Conservation (phyloP, 441 rosid genomes). For the Erysimum pusillum region DNA sequence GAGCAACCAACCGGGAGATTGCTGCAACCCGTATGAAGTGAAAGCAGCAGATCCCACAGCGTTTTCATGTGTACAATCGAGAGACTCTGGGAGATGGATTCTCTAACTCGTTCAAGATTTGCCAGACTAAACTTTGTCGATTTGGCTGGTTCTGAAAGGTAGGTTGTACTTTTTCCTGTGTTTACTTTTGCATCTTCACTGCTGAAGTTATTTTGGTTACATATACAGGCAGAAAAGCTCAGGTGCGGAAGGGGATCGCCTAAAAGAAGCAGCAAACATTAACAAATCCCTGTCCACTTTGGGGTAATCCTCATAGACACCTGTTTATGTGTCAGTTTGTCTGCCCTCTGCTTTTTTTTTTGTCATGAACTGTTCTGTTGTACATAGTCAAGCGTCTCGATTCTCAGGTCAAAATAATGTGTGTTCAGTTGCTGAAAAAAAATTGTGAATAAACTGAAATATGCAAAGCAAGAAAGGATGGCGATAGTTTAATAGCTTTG, state of each 20-base stretch:
- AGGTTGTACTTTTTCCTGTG: slow-evolving; percentile 28
- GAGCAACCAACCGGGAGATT: slow-evolving; percentile 87
- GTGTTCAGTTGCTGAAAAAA: neutral
- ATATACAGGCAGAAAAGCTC: slow-evolving; percentile 91
- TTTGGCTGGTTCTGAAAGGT: slow-evolving; percentile 99
- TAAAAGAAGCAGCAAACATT: slow-evolving; percentile 97
- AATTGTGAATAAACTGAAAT: no score
- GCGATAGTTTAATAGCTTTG: slow-evolving; percentile 21
- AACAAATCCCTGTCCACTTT: slow-evolving; percentile 95
- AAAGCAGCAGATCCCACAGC: slow-evolving; percentile 97
- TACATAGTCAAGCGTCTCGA: slow-evolving; percentile 25
- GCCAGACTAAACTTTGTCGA: slow-evolving; percentile 96
- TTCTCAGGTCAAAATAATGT: slow-evolving; percentile 19
- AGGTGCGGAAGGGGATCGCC: slow-evolving; percentile 97
- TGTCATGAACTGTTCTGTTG: slow-evolving; percentile 29
- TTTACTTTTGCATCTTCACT: slow-evolving; percentile 21
- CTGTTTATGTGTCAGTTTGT: slow-evolving; percentile 30
- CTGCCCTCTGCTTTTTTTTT: slow-evolving; percentile 18
- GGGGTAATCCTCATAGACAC: slow-evolving; percentile 67
- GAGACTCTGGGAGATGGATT: slow-evolving; percentile 91
- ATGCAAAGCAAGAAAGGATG: slow-evolving; percentile 26
- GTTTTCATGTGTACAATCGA: slow-evolving; percentile 95
- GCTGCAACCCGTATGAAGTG: slow-evolving; percentile 96
- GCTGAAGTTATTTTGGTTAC: no score
- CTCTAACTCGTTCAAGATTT: slow-evolving; percentile 84